Evolutionary conservation across 441 rosid species (phyloP).

Genomic region (Erodium moschatum): DNA sequence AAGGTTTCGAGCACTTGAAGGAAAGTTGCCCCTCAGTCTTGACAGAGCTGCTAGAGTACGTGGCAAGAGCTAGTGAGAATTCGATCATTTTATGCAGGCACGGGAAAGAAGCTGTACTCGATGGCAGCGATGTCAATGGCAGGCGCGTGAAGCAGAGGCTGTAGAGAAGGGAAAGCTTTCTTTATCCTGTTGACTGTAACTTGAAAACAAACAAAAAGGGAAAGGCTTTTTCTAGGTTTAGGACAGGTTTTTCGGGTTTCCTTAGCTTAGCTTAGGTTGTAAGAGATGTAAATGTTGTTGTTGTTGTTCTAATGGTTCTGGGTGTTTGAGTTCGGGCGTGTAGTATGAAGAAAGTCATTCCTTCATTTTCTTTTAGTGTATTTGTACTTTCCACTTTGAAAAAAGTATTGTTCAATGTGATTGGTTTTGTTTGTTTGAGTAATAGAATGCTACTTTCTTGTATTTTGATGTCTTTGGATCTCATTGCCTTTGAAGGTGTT

Average conservation of each 20-base stretch:
- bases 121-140: constrained; percentile 71
- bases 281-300: constrained; percentile 13
- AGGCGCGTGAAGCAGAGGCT: constrained; percentile 93
- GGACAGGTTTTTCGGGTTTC: constrained; percentile 21
- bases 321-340: constrained; percentile 16
- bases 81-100: constrained; percentile 37
- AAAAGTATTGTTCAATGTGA: no score
- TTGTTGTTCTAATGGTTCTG: constrained; percentile 8
- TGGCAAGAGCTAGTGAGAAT: constrained; percentile 53
- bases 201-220: no score
- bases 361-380: neutral
- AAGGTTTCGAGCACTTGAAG: constrained; percentile 62
- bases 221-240: constrained; percentile 23
- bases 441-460: no score
- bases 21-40: constrained; percentile 67
- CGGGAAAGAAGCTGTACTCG: constrained; percentile 48
- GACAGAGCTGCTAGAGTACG: constrained; percentile 57
- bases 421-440: no score
- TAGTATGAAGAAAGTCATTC: constrained; percentile 7
- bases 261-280: constrained; percentile 22
- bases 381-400: no score
- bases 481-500: no score
- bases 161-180: constrained; percentile 18
- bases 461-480: no score
- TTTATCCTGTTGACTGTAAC: no score